Evolutionary conservation across 805 yeast species (phyloP), one percentile per base, ranked within the genome.

Genomic region (Ascoidea rubescens): DNA sequence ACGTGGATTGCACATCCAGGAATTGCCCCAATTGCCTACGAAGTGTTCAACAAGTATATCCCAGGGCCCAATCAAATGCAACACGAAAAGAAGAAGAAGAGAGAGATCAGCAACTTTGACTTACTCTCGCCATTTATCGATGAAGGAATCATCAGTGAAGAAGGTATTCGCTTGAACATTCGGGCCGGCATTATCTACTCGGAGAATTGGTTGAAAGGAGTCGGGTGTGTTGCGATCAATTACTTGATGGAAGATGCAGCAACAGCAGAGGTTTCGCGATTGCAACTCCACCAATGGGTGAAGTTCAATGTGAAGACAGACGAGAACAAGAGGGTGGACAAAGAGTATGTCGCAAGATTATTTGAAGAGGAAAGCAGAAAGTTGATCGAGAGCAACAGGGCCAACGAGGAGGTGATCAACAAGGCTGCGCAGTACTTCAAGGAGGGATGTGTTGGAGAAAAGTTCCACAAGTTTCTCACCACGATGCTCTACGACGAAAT

Each of bases 1-100:
- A 83, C 91, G 54, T 85, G 95, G 95, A 85, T 85, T 63, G 91
- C 91, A 14, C 93, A 85, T 62, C 95, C 95, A 16, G 90, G 89
- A 21, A 72, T 85, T 64, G 86, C 85, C 31, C 75, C 82, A 16
- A 77, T 84, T 57, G 89, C 87, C 46, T 74, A 82, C 63, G 74
- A 77, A 61, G 85, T 84, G 21, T 85, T 85, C 69, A 76, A 80
- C 64, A 78, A 82, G 64, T 75, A 78, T 67, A 82, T 85, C 90
- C 84, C 86, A 58, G 86, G 91, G 45, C 87, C 90, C 57, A 85
- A 85, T 71, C 93, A 85, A 69, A 74, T 85, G 60, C 62, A 64
- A 28, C 55, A 55, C 28, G 61, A 58, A 10, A 71, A 70, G 53
- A 73, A 68, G 64, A 70, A 69, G 49, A 10, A 68, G 45, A 61